Base-by-base conservation (phyloP, 345 rosid genomes). In the Syzygium grande region DNA sequence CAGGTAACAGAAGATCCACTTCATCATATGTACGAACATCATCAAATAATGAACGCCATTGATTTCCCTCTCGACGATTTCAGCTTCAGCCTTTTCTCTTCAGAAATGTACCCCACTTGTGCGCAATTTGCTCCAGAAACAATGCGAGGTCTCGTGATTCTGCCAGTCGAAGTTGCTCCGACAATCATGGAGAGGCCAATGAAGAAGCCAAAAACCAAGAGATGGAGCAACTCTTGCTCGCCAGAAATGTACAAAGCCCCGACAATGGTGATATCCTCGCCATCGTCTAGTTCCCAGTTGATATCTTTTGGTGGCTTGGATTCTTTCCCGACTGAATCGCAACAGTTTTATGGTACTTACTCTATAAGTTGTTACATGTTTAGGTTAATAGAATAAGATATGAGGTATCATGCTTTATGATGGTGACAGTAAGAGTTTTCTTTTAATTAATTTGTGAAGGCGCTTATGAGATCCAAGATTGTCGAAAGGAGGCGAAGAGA, bases 281-380 rank as follows among this genome's bases (percentile, higher is more conserved):
- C 89, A 86, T 91, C 92, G 29, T 88, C 92, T 19, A 90, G 89
- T 59, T 87, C 95, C 83, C 90, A 86, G 19, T 89, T 92, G n/a
- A 92, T 92, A 80, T 92, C 95, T 77, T 93, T 92, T 58, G 90
- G 88, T 11, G 92, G 89, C 86, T 87, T 89, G 11, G 80, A 38
- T 46, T 88, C 93, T 5, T 25, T 90, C 41, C 88, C 89, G 4
- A 86, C 87, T 85, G 34, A 83, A n/a, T 85, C 86, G 51, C 34
- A 30, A 13, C 51, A 84, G 54, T 30, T 43, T 43, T 43, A 9
- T 1, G 29, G 84, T 38, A 79, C 54, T 52, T 22, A 8, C 85
- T 22, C 51, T 6, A 22, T 6, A 14, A 21, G 25, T 27, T n/a
- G 9, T 46, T 84, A 27, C 54, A 6, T 83, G 29, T 83, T 27